Conservation (phyloP, 1,139 yeast species). For the Spencermartinsiella ligniputridi region DNA sequence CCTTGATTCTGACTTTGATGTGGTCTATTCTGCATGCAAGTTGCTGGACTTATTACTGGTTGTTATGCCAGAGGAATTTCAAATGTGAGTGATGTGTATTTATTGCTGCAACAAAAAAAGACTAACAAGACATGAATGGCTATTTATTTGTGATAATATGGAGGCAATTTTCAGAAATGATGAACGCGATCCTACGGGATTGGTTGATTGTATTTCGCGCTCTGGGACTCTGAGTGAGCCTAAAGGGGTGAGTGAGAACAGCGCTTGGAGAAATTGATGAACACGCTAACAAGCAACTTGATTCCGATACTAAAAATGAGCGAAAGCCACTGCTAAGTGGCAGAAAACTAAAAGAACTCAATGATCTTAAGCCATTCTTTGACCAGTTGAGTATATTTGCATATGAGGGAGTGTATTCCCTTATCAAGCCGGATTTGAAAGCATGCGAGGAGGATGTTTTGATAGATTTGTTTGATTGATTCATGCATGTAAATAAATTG, state of each 20-base stretch:
- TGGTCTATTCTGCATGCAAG: slow-evolving; percentile 56
- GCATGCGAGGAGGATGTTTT: slow-evolving; percentile 53
- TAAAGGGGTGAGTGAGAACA: slow-evolving; percentile 19
- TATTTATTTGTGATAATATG: slow-evolving; percentile 68
- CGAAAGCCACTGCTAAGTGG: slow-evolving; percentile 13
- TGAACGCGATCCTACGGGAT: slow-evolving; percentile 36
- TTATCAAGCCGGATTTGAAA: slow-evolving; percentile 45
- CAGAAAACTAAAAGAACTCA: slow-evolving; percentile 25
- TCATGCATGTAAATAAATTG: background rate
- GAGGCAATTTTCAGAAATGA: slow-evolving; percentile 51
- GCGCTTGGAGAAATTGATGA: too few relatives aligned
- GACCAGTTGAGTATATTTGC: slow-evolving; percentile 65
- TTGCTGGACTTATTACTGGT: slow-evolving; percentile 69
- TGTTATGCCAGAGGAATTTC: slow-evolving; percentile 72
- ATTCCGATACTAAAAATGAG: slow-evolving; percentile 2
- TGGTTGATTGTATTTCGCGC: slow-evolving; percentile 34
- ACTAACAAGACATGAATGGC: slow-evolving; percentile 57
- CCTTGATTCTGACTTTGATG: slow-evolving; percentile 36
- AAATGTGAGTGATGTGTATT: slow-evolving; percentile 33
- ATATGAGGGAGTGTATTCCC: slow-evolving; percentile 66
- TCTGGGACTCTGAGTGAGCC: slow-evolving; percentile 21
- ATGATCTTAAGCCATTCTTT: slow-evolving; percentile 61
- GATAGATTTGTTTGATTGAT: slow-evolving; percentile 45
- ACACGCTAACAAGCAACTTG: background rate
- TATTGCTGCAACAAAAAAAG: slow-evolving; percentile 10